Evolutionary conservation across 129 eudicot genomes (phyloP), one percentile per base, ranked within the genome.

Genomic region (Tanacetum coccineum): DNA sequence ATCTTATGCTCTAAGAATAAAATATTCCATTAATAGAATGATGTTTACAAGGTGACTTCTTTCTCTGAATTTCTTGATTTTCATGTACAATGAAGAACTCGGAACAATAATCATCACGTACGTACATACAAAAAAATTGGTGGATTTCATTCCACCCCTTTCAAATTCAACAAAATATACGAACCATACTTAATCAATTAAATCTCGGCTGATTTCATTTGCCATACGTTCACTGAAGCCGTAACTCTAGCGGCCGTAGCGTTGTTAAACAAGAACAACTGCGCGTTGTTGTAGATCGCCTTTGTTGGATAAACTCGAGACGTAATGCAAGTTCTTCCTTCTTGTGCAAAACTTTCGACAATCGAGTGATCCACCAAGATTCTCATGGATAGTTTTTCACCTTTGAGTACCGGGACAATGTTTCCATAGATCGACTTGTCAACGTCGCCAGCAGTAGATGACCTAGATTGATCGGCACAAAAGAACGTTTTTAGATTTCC

Each of bases 361-460:
- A 89, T 89, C 36, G 96, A 89, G 70, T 89, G 96, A 83, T 89
- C 96, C 53, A 89, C 94, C 76, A 91, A 60, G 10, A 87, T 83
- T 70, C 97, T 85, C 90, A 87, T 54, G 0, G 94, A 74, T 26
- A 91, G 52, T 56, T 79, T 81, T 75, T 91, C 97, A 13, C 89
- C 97, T 72, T 80, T 66, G 32, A 88, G 82, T 3, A 91, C 94
- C 0, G 96, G 85, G 56, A 91, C 96, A 45, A 66, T 64, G 84
- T 82, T 83, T 26, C 97, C 97, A 25, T 79, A 83, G 11, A 88
- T 74, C n/a, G 78, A 73, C 58, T 85, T 87, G 40, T 69, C 78
- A 0, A 88, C 95, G 68, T 85, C 95, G 0, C 66, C 26, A 42
- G 96, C 96, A 25, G 70, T 62, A 2, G 98, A 85, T 14, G 98